Evolutionary conservation across 495 filamentous ascomycete genomes (phyloP).

Genomic region (Trichoderma virens): DNA sequence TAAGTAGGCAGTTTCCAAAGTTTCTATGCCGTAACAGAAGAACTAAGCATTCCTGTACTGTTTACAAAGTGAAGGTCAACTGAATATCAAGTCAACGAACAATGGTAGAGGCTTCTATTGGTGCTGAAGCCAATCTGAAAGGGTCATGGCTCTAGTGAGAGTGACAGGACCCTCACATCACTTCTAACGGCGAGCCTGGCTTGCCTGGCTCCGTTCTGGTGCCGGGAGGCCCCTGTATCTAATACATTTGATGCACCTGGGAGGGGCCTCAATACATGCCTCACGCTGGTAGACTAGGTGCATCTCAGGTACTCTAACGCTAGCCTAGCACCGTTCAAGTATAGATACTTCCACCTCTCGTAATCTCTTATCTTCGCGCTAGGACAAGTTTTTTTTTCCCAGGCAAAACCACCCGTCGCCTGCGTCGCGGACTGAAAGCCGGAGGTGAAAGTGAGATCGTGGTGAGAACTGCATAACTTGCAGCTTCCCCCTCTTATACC

Average conservation of each 20-base stretch:
- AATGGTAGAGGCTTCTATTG: too few species aligned
- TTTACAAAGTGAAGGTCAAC: too few species aligned
- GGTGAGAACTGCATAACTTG: neutral
- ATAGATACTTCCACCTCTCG: neutral
- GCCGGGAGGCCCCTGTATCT: neutral
- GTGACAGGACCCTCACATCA: neutral
- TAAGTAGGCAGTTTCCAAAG: too few species aligned
- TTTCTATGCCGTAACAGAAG: too few species aligned
- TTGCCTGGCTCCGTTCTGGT: too few species aligned
- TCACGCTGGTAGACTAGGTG: neutral
- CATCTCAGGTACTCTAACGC: neutral
- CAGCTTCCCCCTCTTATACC: neutral
- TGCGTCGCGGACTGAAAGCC: neutral
- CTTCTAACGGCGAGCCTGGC: neutral
- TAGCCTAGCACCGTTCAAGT: neutral
- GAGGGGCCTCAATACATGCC: neutral
- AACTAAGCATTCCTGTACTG: too few species aligned
- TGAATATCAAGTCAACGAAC: neutral
- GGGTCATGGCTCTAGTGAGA: too few species aligned
- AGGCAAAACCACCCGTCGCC: neutral
- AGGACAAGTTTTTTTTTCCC: neutral
- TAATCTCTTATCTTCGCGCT: neutral
- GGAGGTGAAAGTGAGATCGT: conserved; percentile 6
- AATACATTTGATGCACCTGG: neutral
- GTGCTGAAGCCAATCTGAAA: too few species aligned